These are phyloP conservation scores for Ascochyta pisi DNA, from an alignment of 2,329 filamentous ascomycete genomes.

Conservation along the genomic window DNA sequence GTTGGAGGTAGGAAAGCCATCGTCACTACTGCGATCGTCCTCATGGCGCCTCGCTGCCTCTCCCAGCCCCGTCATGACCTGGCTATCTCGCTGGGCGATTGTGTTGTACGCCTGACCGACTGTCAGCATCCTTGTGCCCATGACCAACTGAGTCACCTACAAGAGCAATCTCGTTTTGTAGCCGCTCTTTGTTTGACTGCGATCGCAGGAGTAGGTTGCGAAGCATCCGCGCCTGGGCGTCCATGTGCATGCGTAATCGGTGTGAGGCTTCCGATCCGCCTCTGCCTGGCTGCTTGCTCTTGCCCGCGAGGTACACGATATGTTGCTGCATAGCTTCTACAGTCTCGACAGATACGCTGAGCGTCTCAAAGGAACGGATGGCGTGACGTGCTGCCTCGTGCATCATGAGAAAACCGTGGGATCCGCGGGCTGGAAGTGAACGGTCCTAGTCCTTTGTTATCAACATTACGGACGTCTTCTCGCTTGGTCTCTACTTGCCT, in stretches of 20 bases:
- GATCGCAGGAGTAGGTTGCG: constrained; percentile 17
- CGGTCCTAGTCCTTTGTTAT: constrained; percentile 5
- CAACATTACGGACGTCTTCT: background rate
- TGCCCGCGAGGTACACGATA: background rate
- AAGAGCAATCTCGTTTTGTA: constrained; percentile 28
- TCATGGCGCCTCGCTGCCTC: constrained; percentile 23
- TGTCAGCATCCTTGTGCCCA: background rate
- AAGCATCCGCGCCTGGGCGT: constrained; percentile 18
- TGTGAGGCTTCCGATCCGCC: background rate
- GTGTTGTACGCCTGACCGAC: constrained; percentile 23
- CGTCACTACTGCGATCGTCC: constrained; percentile 27
- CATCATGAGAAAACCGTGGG: constrained; percentile 12
- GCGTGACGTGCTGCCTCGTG: constrained; percentile 27
- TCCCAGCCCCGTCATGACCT: constrained; percentile 23
- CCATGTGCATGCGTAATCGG: constrained; percentile 8
- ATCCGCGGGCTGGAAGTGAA: background rate
- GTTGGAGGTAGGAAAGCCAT: constrained; percentile 32
- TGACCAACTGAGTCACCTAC: constrained; percentile 1
- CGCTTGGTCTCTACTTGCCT: constrained; percentile 4
- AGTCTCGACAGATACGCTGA: constrained; percentile 18
- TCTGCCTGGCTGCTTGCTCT: background rate
- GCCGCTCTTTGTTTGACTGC: constrained; percentile 26
- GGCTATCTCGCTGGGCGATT: constrained; percentile 27
- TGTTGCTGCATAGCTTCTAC: constrained; percentile 14
- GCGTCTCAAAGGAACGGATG: constrained; percentile 23